A percentile compares a stretch with the other conserved stretches of the same genome.
Evolutionary conservation across 2,329 filamentous ascomycete species (phyloP).

Genomic region (Neoscytalidium dimidiatum): DNA sequence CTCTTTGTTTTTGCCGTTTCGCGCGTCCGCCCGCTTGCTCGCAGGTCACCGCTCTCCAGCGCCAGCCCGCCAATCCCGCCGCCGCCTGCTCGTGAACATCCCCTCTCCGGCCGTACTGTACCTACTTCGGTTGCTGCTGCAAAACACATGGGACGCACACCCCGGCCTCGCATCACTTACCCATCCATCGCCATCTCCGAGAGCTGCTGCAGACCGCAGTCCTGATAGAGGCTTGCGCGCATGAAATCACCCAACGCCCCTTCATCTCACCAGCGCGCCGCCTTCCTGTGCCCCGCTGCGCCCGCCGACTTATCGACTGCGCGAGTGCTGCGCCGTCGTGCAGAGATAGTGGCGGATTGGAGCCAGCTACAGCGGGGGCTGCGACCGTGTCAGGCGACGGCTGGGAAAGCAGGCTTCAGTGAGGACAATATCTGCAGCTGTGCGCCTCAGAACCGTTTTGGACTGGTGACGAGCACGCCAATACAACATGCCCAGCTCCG

Average conservation of each 20-base stretch:
- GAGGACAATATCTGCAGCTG: too few relatives aligned
- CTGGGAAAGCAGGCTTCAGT: not conserved
- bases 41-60: not conserved
- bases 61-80: not conserved
- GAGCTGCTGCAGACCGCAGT: not conserved
- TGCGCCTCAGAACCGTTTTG: not conserved
- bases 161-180: conserved; percentile 1
- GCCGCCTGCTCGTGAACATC: not conserved
- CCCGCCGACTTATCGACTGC: not conserved
- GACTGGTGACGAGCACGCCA: not conserved
- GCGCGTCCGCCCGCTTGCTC: not conserved
- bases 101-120: not conserved
- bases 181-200: not conserved
- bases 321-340: not conserved
- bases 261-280: not conserved
- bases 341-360: not conserved
- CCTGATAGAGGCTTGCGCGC: not conserved
- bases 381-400: not conserved
- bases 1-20: not conserved
- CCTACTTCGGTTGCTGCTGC: not conserved
- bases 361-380: not conserved
- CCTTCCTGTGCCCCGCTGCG: not conserved
- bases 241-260: not conserved
- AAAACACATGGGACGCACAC: not conserved
- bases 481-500: not conserved